A percentile compares a stretch with the other conserved stretches of the same genome.
phyloP scores from a whole-genome alignment of 2,329 filamentous ascomycete species.

The Ophiostoma montium region DNA sequence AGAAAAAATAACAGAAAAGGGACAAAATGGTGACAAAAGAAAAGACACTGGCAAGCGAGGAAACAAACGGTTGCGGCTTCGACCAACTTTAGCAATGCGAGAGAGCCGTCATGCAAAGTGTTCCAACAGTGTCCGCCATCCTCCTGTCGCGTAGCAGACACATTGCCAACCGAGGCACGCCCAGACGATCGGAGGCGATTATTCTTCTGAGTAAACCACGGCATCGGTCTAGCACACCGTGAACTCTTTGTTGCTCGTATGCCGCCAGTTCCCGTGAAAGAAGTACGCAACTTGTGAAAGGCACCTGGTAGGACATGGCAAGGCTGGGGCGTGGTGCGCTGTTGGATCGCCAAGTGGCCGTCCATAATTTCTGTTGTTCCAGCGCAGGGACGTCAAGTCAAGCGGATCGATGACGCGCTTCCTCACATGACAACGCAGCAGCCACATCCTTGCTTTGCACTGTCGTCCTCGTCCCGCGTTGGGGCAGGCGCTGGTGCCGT shows the following conservation, averaged over 20 bases:
- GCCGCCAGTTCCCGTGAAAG: too few relatives aligned
- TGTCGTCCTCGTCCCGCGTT: constrained; percentile 28
- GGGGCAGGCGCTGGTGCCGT: constrained; percentile 37
- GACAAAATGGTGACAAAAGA: not conserved
- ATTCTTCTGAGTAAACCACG: too few relatives aligned
- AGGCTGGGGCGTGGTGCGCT: too few relatives aligned
- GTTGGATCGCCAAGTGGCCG: too few relatives aligned
- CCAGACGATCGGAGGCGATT: too few relatives aligned
- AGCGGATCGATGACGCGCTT: too few relatives aligned
- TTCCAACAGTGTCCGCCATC: not conserved
- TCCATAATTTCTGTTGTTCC: too few relatives aligned
- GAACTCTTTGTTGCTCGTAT: too few relatives aligned
- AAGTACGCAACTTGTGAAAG: too few relatives aligned
- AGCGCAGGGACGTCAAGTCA: too few relatives aligned
- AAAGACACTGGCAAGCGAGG: not conserved
- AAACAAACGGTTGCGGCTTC: not conserved
- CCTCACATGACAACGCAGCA: constrained; percentile 64
- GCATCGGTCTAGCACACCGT: too few relatives aligned
- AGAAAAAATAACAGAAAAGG: not conserved
- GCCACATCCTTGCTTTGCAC: constrained; percentile 44
- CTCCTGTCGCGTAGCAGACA: not conserved
- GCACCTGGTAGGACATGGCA: too few relatives aligned
- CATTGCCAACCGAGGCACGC: not conserved
- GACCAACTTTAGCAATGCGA: not conserved
- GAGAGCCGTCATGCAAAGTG: not conserved